phyloP scores from a whole-genome alignment of 2,329 filamentous ascomycete species.

The Monilinia polystroma region DNA sequence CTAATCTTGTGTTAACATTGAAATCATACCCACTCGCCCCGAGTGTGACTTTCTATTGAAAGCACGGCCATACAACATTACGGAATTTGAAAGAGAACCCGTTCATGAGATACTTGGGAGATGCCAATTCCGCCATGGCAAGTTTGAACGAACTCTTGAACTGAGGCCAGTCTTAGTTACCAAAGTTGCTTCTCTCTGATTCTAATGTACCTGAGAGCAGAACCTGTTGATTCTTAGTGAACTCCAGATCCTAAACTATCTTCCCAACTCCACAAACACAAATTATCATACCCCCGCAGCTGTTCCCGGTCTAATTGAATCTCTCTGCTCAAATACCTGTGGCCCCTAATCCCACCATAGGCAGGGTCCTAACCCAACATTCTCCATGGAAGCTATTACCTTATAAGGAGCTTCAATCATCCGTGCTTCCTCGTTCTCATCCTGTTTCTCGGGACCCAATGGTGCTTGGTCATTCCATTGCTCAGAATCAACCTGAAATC shows the following conservation, averaged over 20 bases:
- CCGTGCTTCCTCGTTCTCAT: conserved; percentile 49
- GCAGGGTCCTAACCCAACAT: conserved; percentile 60
- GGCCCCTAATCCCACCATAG: conserved; percentile 58
- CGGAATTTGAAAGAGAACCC: not conserved
- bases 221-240: not conserved
- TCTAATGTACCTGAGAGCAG: conserved; percentile 8
- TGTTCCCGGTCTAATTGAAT: not conserved
- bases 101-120: not conserved
- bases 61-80: not conserved
- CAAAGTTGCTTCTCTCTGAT: not conserved
- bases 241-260: conserved; percentile 17
- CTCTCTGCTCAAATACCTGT: conserved; percentile 28
- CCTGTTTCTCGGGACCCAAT: conserved; percentile 62
- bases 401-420: conserved; percentile 66
- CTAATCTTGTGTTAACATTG: not conserved
- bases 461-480: conserved; percentile 89
- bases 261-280: conserved; percentile 14
- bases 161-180: not conserved
- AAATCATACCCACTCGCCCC: not conserved
- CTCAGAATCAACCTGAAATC: conserved; percentile 82
- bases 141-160: not conserved
- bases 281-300: not conserved
- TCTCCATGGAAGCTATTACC: conserved; percentile 64
- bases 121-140: not conserved
- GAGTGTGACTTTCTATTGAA: not conserved